Evolutionary conservation across 305 asterid genomes (phyloP).

Genomic region (Solanum hybrid): DNA sequence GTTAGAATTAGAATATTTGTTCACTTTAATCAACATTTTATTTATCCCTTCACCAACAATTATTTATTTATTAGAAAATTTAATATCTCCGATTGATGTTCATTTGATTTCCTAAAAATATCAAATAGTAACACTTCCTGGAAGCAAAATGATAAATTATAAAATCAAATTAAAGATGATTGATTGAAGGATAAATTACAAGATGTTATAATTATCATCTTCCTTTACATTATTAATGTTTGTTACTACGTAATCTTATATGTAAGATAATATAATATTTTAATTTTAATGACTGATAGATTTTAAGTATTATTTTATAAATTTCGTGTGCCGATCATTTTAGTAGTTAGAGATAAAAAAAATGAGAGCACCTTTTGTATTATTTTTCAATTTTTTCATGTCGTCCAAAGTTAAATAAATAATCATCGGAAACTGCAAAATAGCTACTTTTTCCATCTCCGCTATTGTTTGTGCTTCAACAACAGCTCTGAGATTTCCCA

Average conservation of each 20-base stretch:
- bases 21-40: not conserved
- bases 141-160: not conserved
- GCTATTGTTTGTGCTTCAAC: not conserved
- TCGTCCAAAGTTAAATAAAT: not conserved
- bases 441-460: not conserved
- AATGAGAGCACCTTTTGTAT: not conserved
- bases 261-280: no score
- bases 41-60: not conserved
- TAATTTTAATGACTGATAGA: no score
- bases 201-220: not conserved
- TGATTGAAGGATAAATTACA: not conserved
- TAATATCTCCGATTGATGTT: not conserved
- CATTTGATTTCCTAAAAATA: not conserved
- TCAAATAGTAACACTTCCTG: not conserved
- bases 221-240: no score
- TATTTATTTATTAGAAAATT: no score
- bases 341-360: not conserved
- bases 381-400: not conserved
- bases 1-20: not conserved
- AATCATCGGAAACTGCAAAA: not conserved
- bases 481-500: not conserved
- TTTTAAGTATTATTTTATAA: no score
- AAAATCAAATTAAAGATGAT: not conserved
- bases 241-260: not conserved
- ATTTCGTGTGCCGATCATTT: not conserved